Base-by-base conservation (phyloP, 441 rosid genomes). In the Populus hybrid region DNA sequence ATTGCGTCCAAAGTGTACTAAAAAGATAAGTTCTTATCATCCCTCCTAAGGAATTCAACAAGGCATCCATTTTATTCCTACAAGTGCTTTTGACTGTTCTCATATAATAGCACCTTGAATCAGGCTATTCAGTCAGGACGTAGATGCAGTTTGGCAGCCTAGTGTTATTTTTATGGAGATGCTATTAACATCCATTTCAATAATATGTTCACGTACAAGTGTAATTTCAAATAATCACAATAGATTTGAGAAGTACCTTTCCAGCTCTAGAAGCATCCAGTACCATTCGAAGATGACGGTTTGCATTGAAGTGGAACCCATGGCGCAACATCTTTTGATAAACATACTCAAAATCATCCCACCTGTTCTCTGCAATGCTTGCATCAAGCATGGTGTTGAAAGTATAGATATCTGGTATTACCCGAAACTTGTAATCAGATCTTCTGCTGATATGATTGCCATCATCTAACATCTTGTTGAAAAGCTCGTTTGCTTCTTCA, bases 381-480 rank as follows among this genome's bases (percentile, higher is more conserved):
- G 85, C 90, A 23, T 94, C 98, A 79, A 96, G 83, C 92, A 96
- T 87, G 57, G 91, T 86, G 88, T 92, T 96, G 83, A 93, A 94
- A 0, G 98, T 81, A 80, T 91, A 88, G 50, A 84, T 86, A 84
- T 95, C 99, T 5, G 98, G 97, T 74, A 86, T 65, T 8, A 90
- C 93, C 79, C 86, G 86, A 11, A 80, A 70, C 83, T 80, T 87
- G 76, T 87, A 79, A 81, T 91, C 91, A 28, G 84, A 79, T 80
- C 78, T 30, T 70, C 79, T 81, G 81, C 32, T 74, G 67, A 88
- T 81, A 79, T 81, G 83, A 69, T 74, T 80, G 75, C 89, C 85
- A 69, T 89, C 91, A 67, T 91, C 91, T 32, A 83, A 80, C 93
- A 93, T 87, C 80, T 87, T 88, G 86, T 84, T 63, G 82, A 94